Percentiles rank a stretch among this genome's conserved stretches.
Conservation (phyloP, 1,284 basidiomycete genomes). For the Uromyces viciae-fabae region DNA sequence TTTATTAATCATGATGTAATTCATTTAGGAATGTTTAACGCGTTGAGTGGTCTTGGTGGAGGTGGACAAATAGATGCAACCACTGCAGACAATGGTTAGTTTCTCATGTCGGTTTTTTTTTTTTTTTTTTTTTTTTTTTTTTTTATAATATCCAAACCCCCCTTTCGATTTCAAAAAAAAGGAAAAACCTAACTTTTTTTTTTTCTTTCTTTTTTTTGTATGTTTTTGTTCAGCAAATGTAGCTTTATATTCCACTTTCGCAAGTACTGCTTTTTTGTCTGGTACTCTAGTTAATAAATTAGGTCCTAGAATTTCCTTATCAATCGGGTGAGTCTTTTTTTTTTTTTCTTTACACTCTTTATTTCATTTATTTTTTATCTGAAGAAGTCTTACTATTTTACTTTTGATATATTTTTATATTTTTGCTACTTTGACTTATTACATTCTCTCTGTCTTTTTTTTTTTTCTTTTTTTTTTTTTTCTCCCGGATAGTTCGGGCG, state of each 20-base stretch:
- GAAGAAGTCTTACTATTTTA: not conserved
- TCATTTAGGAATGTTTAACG: conserved; percentile 60
- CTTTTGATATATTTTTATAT: not conserved
- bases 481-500: conserved; percentile 43
- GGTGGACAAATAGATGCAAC: conserved; percentile 53
- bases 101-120: not conserved
- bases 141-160: too few relatives aligned
- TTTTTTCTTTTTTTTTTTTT: not conserved
- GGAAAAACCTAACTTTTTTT: conserved; percentile 37
- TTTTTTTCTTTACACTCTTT: not conserved
- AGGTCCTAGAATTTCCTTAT: conserved; percentile 68
- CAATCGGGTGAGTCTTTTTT: conserved; percentile 61
- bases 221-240: conserved; percentile 20
- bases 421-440: not conserved
- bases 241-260: conserved; percentile 51
- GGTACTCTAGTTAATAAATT: conserved; percentile 65
- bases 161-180: too few relatives aligned
- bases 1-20: not conserved
- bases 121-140: too few relatives aligned
- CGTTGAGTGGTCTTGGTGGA: conserved; percentile 59
- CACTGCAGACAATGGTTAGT: conserved; percentile 43
- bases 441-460: not conserved
- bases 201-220: not conserved
- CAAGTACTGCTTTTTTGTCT: conserved; percentile 59
- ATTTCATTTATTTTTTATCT: not conserved